phyloP scores from a whole-genome alignment of 768 basidiomycete genomes.

The Mycena belliarum region DNA sequence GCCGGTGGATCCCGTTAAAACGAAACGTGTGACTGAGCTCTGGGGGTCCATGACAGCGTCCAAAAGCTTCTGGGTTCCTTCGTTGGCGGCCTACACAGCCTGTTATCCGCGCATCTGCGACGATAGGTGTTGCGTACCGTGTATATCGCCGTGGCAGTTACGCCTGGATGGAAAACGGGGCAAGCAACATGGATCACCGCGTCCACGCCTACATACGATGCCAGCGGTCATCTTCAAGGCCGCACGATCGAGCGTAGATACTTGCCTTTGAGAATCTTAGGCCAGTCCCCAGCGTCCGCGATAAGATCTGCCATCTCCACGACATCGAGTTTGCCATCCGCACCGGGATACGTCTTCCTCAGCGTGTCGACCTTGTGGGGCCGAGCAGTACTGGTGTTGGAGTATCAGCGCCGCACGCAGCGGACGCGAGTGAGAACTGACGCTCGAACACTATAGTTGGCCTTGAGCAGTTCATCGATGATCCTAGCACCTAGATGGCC shows the following conservation, averaged over 20 bases:
- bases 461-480: conserved; percentile 8
- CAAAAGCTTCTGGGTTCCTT: conserved; percentile 29
- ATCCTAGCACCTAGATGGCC: conserved; percentile 3
- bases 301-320: conserved; percentile 4
- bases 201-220: conserved; percentile 2
- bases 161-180: conserved; percentile 6
- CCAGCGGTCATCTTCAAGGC: background rate
- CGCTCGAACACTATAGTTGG: background rate
- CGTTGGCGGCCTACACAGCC: conserved; percentile 23
- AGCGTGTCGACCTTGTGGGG: background rate
- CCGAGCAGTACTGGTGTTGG: background rate
- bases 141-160: conserved; percentile 4
- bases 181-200: conserved; percentile 17
- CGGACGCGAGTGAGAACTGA: background rate
- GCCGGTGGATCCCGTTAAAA: conserved; percentile 25
- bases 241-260: background rate
- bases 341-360: background rate
- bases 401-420: background rate
- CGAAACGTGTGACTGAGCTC: conserved; percentile 26
- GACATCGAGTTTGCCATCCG: conserved; percentile 4
- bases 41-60: conserved; percentile 24
- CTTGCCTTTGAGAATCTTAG: conserved; percentile 6
- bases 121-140: background rate
- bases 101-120: background rate
- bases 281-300: conserved; percentile 7